Percentiles rank a stretch among this genome's conserved stretches.
These are phyloP conservation scores for Scutellaria barbata DNA, from an alignment of 257 asterid species.

Conservation along the genomic window DNA sequence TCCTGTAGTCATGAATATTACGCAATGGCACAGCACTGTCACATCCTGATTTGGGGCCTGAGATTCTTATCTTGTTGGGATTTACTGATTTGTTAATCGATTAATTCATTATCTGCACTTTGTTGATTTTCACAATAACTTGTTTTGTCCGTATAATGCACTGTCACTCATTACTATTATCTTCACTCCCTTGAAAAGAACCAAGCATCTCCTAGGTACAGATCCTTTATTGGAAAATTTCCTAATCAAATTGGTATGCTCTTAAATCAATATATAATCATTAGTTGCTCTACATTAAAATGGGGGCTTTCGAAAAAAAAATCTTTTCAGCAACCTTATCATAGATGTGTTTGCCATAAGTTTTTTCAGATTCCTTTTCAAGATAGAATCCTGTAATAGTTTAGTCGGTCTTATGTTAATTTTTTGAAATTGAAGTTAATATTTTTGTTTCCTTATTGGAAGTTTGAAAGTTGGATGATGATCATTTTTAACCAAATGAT, in stretches of 20 bases:
- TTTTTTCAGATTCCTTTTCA: neutral
- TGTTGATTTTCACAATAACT: neutral
- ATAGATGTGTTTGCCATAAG: slow-evolving; percentile 8
- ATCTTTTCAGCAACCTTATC: neutral
- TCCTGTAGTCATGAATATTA: neutral
- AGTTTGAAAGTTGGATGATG: slow-evolving; percentile 9
- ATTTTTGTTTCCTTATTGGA: neutral
- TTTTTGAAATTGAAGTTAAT: neutral
- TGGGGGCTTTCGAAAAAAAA: neutral
- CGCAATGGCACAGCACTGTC: neutral
- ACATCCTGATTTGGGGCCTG: neutral
- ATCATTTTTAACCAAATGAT: neutral
- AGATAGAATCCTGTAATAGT: too few relatives aligned
- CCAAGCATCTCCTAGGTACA: slow-evolving; percentile 6
- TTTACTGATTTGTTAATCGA: neutral
- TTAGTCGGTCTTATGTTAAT: too few relatives aligned
- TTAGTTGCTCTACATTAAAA: neutral
- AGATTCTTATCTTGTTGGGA: neutral
- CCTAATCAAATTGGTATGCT: neutral
- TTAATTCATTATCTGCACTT: neutral
- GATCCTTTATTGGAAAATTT: neutral
- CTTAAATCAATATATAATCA: neutral
- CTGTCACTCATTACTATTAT: slow-evolving; percentile 1
- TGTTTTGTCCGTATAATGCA: neutral
- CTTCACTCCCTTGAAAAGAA: neutral